Base-by-base conservation (phyloP, 495 filamentous ascomycete genomes). In the Trichoderma gamsii region DNA sequence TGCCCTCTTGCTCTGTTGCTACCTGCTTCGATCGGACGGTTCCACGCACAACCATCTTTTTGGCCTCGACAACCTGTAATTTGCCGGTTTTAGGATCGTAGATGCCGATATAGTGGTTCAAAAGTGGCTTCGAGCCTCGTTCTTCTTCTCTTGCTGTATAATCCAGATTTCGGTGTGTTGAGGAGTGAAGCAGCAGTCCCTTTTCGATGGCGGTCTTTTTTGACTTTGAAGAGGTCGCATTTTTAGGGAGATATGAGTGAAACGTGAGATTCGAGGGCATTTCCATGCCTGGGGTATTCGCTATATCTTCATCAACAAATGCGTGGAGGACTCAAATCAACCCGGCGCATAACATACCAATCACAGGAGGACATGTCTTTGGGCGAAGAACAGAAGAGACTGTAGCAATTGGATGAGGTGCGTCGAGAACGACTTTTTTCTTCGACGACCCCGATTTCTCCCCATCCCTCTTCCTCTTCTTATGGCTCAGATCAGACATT, bases 91-190 rank as follows among this genome's bases (percentile, higher is more conserved):
- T 79, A 0, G 91, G 90, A 72, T 99, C 92, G 70, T 88, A 92
- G 61, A 97, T 82, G 38, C 91, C 95, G 69, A 97, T 77, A 77
- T 96, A 99, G 77, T 97, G 90, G 72, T 90, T 90, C 68, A 96
- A 76, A 56, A 88, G 78, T 12, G 85, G 82, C 67, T 93, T 87
- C 16, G 84, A 77, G 6, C 78, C 78, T 68, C 85, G 84, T 16
- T 84, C 80, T 67, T 90, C 87, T 80, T 97, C 92, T 25, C 86
- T 85, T 38, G 87, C 94, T 21, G 85, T 85, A 75, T 94, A 97
- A 77, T 97, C 91, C 69, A 99, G 77, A 68, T 86, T 89, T 52
- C 83, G 81, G 72, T 97, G 90, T 6, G 86, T 82, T 41, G 89
- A 88, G 6, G 93, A 92, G 66, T 97, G 87, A 59, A 98, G 82